These are phyloP conservation scores for Melanogaster broomeanus DNA, from an alignment of 768 basidiomycete genomes.

Conservation along the genomic window DNA sequence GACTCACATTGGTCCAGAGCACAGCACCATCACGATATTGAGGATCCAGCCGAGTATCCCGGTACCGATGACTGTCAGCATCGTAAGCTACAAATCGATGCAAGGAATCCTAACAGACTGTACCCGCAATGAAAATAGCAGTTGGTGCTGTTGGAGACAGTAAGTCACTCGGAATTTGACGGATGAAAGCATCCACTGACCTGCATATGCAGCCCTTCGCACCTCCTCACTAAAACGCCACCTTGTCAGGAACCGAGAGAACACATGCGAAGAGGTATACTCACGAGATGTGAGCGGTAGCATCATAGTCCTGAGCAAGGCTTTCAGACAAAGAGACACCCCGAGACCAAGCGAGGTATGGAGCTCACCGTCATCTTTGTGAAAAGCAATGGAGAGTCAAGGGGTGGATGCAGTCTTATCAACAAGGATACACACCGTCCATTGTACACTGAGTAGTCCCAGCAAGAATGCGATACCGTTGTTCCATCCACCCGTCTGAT, in stretches of 20 bases:
- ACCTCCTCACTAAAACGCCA: conserved; percentile 65
- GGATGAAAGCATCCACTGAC: conserved; percentile 38
- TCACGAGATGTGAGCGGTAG: conserved; percentile 81
- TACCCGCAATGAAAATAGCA: conserved; percentile 61
- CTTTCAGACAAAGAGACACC: background rate
- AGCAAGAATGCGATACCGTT: conserved; percentile 82
- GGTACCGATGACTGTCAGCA: conserved; percentile 61
- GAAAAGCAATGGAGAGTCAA: conserved; percentile 1
- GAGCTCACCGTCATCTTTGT: conserved; percentile 56
- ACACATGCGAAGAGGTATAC: conserved; percentile 16
- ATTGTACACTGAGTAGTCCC: conserved; percentile 84
- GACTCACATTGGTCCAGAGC: conserved; percentile 72
- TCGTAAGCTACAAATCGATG: background rate
- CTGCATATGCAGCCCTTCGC: conserved; percentile 75
- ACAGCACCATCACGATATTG: conserved; percentile 85
- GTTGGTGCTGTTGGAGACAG: conserved; percentile 41
- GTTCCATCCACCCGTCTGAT: conserved; percentile 80
- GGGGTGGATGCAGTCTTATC: background rate
- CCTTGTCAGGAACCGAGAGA: background rate
- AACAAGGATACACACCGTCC: conserved; percentile 58
- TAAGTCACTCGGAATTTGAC: background rate
- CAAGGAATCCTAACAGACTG: background rate
- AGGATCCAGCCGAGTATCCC: conserved; percentile 82
- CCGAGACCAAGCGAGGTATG: background rate
- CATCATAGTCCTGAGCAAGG: conserved; percentile 67